phyloP scores from a whole-genome alignment of 306 rosid species.

The Arachis stenosperma region DNA sequence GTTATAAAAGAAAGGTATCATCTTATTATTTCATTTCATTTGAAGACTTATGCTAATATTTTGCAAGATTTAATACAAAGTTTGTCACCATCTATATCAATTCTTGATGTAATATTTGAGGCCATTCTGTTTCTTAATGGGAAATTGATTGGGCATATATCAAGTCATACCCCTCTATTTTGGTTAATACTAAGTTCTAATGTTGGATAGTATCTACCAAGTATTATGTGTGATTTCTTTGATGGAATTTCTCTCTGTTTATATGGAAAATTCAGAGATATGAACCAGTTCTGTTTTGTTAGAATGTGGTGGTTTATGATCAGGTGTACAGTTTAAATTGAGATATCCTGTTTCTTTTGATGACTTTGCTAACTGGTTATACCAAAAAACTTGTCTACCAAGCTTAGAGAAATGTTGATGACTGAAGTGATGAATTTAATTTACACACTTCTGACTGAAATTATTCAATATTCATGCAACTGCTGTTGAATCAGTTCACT shows the following conservation, averaged over 20 bases:
- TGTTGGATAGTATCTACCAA: slow-evolving; percentile 13
- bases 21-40: slow-evolving; percentile 9
- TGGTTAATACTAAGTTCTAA: slow-evolving; percentile 16
- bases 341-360: too few species aligned
- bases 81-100: not conserved
- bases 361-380: too few species aligned
- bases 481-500: slow-evolving; percentile 10
- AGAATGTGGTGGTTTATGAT: not conserved
- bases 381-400: too few species aligned
- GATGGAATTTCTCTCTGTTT: not conserved
- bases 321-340: too few species aligned
- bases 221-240: slow-evolving; percentile 8
- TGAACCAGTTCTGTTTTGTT: slow-evolving; percentile 18
- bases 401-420: slow-evolving; percentile 7
- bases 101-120: slow-evolving; percentile 10
- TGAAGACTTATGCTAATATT: not conserved
- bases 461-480: slow-evolving; percentile 11
- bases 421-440: slow-evolving; percentile 9
- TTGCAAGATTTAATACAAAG: not conserved
- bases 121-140: not conserved
- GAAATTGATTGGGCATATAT: not conserved
- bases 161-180: slow-evolving; percentile 3
- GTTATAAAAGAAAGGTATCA: not conserved
- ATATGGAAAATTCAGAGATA: slow-evolving; percentile 26
- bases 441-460: slow-evolving; percentile 10